phyloP scores from a whole-genome alignment of 164 flowering plant species.

The Liriodendron chinense region DNA sequence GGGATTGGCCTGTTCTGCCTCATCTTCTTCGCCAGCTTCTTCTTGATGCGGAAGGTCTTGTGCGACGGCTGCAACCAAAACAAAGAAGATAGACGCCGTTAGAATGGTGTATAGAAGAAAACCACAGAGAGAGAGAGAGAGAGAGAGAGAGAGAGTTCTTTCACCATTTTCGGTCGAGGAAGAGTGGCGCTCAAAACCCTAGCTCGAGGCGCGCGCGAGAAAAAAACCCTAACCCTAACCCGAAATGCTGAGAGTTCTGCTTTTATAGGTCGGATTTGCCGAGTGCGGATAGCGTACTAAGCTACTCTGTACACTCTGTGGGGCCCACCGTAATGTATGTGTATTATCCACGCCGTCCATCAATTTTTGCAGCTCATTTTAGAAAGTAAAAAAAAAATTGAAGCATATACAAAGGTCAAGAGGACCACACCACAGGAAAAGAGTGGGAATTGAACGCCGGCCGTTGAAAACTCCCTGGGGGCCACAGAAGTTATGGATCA shows the following conservation, averaged over 20 bases:
- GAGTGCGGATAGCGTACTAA: too few relatives aligned
- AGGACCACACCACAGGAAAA: too few relatives aligned
- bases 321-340: too few relatives aligned
- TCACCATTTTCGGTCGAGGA: background rate
- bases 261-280: background rate
- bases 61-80: conserved; percentile 46
- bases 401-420: too few relatives aligned
- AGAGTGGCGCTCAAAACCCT: too few relatives aligned
- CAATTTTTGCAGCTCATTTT: too few relatives aligned
- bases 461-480: too few relatives aligned
- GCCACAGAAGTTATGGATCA: too few relatives aligned
- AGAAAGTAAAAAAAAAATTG: too few relatives aligned
- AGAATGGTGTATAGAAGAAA: background rate
- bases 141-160: background rate
- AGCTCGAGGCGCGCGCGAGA: background rate
- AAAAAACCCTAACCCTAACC: background rate
- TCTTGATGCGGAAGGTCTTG: conserved; percentile 54
- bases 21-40: conserved; percentile 71
- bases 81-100: background rate
- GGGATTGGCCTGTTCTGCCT: conserved; percentile 66
- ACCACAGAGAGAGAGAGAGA: background rate
- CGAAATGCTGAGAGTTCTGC: background rate
- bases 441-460: too few relatives aligned
- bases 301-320: too few relatives aligned
- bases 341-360: too few relatives aligned